phyloP scores from a whole-genome alignment of 78 protist genomes.

The Dictyostelium capitatum region DNA sequence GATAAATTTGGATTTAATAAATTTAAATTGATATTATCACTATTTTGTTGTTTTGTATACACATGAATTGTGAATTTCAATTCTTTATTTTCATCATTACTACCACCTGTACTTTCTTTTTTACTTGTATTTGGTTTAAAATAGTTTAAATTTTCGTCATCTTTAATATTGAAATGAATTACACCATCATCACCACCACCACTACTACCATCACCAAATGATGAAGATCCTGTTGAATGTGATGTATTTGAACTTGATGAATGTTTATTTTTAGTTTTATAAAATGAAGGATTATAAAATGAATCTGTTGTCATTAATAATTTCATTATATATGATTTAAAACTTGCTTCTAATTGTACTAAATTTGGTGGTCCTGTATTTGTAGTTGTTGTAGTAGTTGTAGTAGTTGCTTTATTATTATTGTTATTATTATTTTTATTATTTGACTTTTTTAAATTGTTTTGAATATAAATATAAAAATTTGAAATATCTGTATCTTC shows the following conservation, averaged over 20 bases:
- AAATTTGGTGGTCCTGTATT: background rate
- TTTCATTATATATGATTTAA: conserved; percentile 5
- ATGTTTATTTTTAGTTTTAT: background rate
- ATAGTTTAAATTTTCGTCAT: background rate
- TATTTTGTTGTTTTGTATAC: background rate
- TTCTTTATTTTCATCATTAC: background rate
- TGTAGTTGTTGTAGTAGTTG: background rate
- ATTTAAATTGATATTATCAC: background rate
- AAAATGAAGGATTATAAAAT: background rate
- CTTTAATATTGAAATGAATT: background rate
- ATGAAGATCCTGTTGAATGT: background rate
- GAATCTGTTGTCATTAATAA: conserved; percentile 10
- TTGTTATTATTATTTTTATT: conserved; percentile 23
- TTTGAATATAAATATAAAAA: background rate
- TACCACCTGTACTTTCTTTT: background rate
- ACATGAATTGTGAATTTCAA: conserved; percentile 39
- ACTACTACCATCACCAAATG: background rate
- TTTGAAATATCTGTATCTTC: conserved; percentile 2
- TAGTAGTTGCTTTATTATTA: background rate
- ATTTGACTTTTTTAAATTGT: background rate
- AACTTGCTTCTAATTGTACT: background rate
- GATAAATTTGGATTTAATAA: background rate
- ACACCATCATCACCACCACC: background rate
- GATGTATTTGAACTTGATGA: background rate
- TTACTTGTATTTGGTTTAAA: background rate